phyloP scores from a whole-genome alignment of 805 yeast species.

The Starmerella stellata region DNA sequence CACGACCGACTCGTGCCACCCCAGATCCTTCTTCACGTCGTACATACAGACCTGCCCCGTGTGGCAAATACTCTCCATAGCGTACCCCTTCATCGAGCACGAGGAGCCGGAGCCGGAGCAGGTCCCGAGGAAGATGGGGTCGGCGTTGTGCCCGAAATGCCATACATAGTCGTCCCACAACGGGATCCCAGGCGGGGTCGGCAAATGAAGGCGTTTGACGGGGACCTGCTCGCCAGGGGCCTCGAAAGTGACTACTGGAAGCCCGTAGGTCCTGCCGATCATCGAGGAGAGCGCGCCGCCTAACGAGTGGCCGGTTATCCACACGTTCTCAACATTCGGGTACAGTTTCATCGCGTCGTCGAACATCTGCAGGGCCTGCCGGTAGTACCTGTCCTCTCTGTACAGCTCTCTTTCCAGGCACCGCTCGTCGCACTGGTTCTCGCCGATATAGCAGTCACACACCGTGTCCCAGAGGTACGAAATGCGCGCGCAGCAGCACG shows the following conservation, averaged over 20 bases:
- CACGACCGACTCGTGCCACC: constrained; percentile 76
- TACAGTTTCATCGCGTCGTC: constrained; percentile 48
- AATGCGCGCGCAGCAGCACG: constrained; percentile 91
- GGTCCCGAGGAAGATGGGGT: constrained; percentile 90
- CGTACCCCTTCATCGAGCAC: constrained; percentile 85
- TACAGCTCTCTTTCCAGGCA: constrained; percentile 65
- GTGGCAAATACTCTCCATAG: constrained; percentile 92
- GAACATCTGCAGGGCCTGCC: constrained; percentile 60
- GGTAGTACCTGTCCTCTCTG: constrained; percentile 63
- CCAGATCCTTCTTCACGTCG: constrained; percentile 73
- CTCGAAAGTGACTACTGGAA: constrained; percentile 79
- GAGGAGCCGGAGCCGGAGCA: constrained; percentile 85
- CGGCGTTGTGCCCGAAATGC: constrained; percentile 95
- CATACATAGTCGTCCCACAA: constrained; percentile 62
- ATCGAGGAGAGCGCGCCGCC: constrained; percentile 77
- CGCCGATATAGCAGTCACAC: constrained; percentile 70
- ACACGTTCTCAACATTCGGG: constrained; percentile 46
- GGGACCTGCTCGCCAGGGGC: constrained; percentile 88
- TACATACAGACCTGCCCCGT: constrained; percentile 74
- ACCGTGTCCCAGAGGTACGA: constrained; percentile 86
- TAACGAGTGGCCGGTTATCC: constrained; percentile 90
- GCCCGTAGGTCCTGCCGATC: constrained; percentile 73
- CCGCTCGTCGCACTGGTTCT: constrained; percentile 63
- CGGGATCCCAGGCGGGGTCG: constrained; percentile 83
- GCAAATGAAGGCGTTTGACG: constrained; percentile 66